A percentile compares a stretch with the other conserved stretches of the same genome.
Conservation (phyloP, 176 grass and related monocot genomes). For the Bolboschoenus planiculmis region DNA sequence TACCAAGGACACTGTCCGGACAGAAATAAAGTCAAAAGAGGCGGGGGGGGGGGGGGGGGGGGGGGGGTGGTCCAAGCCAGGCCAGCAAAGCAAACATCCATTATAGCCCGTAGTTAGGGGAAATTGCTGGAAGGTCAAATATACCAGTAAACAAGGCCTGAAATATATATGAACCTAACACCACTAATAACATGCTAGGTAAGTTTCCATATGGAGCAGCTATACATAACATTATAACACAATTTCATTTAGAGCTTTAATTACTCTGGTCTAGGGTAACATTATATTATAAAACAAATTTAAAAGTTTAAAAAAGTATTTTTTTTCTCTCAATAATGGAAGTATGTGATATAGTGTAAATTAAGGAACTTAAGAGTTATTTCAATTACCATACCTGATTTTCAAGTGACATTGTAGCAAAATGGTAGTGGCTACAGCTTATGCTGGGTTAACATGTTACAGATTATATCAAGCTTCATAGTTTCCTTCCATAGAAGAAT, state of each 20-base stretch:
- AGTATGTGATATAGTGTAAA: neutral
- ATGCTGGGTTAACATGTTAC: neutral
- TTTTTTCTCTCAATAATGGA: neutral
- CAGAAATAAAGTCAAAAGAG: slow-evolving; percentile 12
- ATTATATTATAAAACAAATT: neutral
- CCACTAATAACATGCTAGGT: neutral
- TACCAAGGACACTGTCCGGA: neutral
- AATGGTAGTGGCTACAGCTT: neutral
- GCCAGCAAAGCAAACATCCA: neutral
- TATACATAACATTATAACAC: neutral
- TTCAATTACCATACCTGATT: no score
- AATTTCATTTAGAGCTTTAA: neutral
- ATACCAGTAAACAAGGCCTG: neutral
- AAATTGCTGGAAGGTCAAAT: neutral
- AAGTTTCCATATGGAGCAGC: slow-evolving; percentile 9
- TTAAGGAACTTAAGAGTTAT: no score
- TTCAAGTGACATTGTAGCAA: neutral
- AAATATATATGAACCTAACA: neutral
- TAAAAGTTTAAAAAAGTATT: neutral
- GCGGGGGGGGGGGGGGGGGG: neutral
- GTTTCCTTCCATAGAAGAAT: no score
- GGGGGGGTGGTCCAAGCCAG: neutral
- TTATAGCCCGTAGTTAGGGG: no score
- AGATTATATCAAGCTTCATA: no score
- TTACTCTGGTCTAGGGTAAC: neutral